Base-by-base conservation (phyloP, 768 basidiomycete genomes). In the Boletus subcaerulescens region DNA sequence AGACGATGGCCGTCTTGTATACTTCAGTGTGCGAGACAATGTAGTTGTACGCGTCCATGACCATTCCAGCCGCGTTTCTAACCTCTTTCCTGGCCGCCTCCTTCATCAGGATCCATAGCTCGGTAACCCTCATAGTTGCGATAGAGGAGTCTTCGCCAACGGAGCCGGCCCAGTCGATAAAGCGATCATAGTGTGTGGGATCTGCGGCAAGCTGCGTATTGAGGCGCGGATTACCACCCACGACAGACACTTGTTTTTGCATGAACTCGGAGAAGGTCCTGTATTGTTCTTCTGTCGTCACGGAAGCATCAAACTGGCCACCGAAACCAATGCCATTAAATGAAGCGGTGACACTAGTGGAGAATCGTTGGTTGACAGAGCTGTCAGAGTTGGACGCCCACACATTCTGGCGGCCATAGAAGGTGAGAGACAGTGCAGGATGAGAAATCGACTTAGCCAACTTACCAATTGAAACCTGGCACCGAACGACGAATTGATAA, bases 21-120 rank as follows among this genome's bases (percentile, higher is more conserved):
- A 31, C 41, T 8, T 22, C 20, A 17, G 47, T 41, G 26, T 49
- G 45, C 6, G 32, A n/a, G 20, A 48, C 40, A 32, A 57, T 53
- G 43, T 38, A 45, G 38, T 53, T 39, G 33, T 43, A 57, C 8
- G 56, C 52, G 3, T 45, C 45, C 56, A 32, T 22, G 46, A 57
- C 52, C 52, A 33, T 57, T 7, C 14, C 7, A 53, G 56, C 47
- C 14, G 52, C 47, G 0, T 32, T 41, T 40, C 56, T 20, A 22
- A 53, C 24, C 13, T 36, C 41, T 15, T 14, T 39, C 26, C 15
- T 53, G 3, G 12, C 35, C 13, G 36, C 39, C 4, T 53, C 56
- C 24, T 20, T 45, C 52, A 57, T 53, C 20, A 57, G 26, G 13
- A 48, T 42, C 52, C 52, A 57, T n/a, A 53, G 35, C 22, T 53